Evolutionary conservation across 2,329 filamentous ascomycete species (phyloP), one percentile per base, ranked within the genome.

Genomic region (Trichophyton simii): DNA sequence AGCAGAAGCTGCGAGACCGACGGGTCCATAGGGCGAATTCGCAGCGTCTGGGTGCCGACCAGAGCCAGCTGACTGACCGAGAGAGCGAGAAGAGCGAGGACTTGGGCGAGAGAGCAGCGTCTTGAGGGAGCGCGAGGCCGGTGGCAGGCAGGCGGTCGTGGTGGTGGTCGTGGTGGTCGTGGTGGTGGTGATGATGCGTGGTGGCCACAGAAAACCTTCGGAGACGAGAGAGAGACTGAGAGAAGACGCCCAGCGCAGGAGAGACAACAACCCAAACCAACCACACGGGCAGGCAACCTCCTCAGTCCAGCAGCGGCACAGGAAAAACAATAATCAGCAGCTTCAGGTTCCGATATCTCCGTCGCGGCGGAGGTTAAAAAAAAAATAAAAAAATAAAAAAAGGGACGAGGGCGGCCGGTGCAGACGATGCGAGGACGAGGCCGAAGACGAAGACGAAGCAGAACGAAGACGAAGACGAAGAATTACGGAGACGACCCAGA

Each of bases 261-360:
- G 28, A 31, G 28, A 31, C 25, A 22, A 1, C 25, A 22, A 1
- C 25, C 25, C 3, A 28, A 28, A 28, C 25, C 25, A 28, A 5
- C 28, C 5, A 7, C 28, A 31, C 6, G 28, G 22, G 3, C 22
- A 22, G 22, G 22, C 3, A 2, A 22, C 22, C 2, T 18, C 18
- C 18, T 18, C 18, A 18, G 18, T 18, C 18, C 18, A 18, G 7
- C 28, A 42, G 52, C 52, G 52, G 52, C 52, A 15, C 2, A 9
- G 52, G 52, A 55, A 55, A 55, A 55, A 55, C 52, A 55, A 55
- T 55, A 55, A 55, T 55, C 50, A 54, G 52, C 25, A 36, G 8
- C 52, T 55, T n/a, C 50, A 15, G 18, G 18, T 18, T 31, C 34
- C 34, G 34, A 13, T 13, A 13, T 52, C 46, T 55, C 52, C 52